Conservation (phyloP, 208 protist genomes). For the Vickermania spadyakhi region DNA sequence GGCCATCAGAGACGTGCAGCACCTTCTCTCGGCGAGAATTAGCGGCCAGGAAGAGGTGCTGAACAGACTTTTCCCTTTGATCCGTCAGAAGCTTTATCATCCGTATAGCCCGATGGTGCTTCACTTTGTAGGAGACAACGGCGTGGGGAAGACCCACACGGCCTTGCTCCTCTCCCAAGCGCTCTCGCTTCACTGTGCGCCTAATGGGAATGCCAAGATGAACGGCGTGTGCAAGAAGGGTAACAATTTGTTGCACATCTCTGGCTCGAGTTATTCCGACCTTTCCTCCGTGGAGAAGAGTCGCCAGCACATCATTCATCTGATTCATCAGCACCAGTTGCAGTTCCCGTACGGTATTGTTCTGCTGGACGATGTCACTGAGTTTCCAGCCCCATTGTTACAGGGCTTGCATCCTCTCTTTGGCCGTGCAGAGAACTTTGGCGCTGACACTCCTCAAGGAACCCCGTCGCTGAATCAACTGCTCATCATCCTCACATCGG, state of each 20-base stretch:
- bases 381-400: conserved; percentile 46
- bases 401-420: conserved; percentile 50
- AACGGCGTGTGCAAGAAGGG: conserved; percentile 31
- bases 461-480: background rate
- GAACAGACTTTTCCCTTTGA: conserved; percentile 22
- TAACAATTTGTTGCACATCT: conserved; percentile 54
- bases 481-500: conserved; percentile 65
- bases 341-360: conserved; percentile 72
- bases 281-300: conserved; percentile 14
- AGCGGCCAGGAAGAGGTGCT: conserved; percentile 49
- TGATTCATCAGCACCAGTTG: conserved; percentile 28
- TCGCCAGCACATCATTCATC: conserved; percentile 23
- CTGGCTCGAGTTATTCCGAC: conserved; percentile 47
- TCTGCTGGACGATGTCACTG: conserved; percentile 64
- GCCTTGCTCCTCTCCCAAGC: conserved; percentile 56
- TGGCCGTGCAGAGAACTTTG: conserved; percentile 44
- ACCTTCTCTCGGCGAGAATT: conserved; percentile 35
- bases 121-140: conserved; percentile 76
- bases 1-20: conserved; percentile 25
- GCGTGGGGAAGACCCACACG: conserved; percentile 70
- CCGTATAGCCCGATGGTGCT: conserved; percentile 57
- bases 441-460: background rate
- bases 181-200: conserved; percentile 22
- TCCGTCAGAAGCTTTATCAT: conserved; percentile 47
- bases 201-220: conserved; percentile 2